These are phyloP conservation scores for Amauroascus niger DNA, from an alignment of 2,329 filamentous ascomycete genomes.

Conservation along the genomic window DNA sequence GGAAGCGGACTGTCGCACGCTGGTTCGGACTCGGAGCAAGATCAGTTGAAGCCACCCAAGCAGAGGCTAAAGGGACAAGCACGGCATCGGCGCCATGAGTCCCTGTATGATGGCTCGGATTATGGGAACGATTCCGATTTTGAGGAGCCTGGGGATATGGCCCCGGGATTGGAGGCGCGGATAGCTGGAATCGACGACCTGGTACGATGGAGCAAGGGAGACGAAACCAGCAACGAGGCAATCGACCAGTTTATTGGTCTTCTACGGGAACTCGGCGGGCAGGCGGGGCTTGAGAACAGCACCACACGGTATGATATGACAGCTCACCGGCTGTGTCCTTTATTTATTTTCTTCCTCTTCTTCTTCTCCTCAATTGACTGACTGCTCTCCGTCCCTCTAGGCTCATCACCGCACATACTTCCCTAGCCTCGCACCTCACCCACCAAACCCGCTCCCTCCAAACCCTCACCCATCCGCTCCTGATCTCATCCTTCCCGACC, in stretches of 20 bases:
- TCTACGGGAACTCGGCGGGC: constrained; percentile 46
- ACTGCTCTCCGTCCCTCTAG: too few species aligned
- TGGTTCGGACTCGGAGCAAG: constrained; percentile 17
- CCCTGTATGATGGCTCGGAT: constrained; percentile 49
- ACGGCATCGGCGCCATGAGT: constrained; percentile 33
- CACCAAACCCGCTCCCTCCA: constrained; percentile 53
- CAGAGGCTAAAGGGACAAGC: constrained; percentile 32
- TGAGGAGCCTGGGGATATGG: constrained; percentile 44
- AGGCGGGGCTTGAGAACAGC: constrained; percentile 48
- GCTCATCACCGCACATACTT: constrained; percentile 49
- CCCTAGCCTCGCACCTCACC: constrained; percentile 50
- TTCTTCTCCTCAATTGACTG: too few species aligned
- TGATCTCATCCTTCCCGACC: constrained; percentile 48
- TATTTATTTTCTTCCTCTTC: neutral
- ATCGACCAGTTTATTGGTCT: constrained; percentile 44
- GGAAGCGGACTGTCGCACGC: constrained; percentile 1
- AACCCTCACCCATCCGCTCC: constrained; percentile 48
- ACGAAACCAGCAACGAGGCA: constrained; percentile 46
- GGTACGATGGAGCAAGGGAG: constrained; percentile 44
- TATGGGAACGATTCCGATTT: constrained; percentile 49
- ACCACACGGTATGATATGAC: constrained; percentile 45
- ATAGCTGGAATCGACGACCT: constrained; percentile 49
- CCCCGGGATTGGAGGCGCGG: constrained; percentile 45
- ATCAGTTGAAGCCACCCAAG: constrained; percentile 9
- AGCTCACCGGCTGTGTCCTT: too few species aligned